Base-by-base conservation (phyloP, 2,329 filamentous ascomycete species). In the Fusarium floridanum region DNA sequence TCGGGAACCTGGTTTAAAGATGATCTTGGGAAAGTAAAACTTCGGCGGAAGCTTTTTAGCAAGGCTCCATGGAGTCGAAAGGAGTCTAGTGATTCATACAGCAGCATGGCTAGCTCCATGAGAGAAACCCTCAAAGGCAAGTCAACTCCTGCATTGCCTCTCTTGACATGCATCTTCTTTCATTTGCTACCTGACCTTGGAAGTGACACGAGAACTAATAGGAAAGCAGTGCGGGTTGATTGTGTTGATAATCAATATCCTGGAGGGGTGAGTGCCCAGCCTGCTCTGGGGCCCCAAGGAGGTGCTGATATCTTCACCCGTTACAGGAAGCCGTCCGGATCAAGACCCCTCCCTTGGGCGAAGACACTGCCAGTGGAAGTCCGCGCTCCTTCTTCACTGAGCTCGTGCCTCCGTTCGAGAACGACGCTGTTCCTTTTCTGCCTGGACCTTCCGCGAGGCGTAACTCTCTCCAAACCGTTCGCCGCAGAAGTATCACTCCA, bases 321-420 rank as follows among this genome's bases (percentile, higher is more conserved):
- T 10, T 11, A 22, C 59, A 88, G 87, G 87, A 89, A 80, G 87
- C 87, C 6, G 83, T 79, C n/a, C 83, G 87, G 6, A 78, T 89
- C 14, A 83, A 82, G 60, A 88, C 87, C 4, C 87, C 87, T 1
- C 86, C 85, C 0, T 74, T 86, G 22, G 81, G 82, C 22, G 83
- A 86, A 68, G 79, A 81, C 45, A 82, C 81, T 10, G 78, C 79
- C 16, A 83, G 82, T 55, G 81, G 82, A 7, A 82, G 73, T 37
- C 80, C 82, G 4, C 83, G 84, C 6, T 82, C 81, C 5, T 86
- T 87, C 74, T 88, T 88, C 73, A 83, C 83, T 16, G 80, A 86
- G 24, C 81, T 85, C 37, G 76, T 81, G 12, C 78, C 81, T 2
- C 82, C 83, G 0, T 43, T 37, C 6, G 69, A 66, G 12, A 68